phyloP scores from a whole-genome alignment of 1,139 yeast species.

The Pichia sp. region DNA sequence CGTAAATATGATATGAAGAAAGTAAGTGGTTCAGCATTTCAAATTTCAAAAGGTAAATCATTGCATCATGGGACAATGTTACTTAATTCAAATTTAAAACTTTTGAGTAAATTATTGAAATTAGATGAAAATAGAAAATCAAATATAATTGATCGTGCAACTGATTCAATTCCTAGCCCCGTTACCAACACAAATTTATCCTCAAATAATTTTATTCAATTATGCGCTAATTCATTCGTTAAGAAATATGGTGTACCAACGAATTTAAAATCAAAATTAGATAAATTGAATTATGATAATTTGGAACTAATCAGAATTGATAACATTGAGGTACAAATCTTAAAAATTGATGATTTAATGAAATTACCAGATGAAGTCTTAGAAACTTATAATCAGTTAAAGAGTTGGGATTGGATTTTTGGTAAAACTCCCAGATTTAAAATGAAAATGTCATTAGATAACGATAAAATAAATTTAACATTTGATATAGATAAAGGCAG shows the following conservation, averaged over 20 bases:
- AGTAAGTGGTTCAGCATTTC: slow-evolving; percentile 88
- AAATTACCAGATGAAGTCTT: slow-evolving; percentile 43
- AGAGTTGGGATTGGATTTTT: slow-evolving; percentile 63
- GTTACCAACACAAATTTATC: slow-evolving; percentile 58
- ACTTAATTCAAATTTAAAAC: slow-evolving; percentile 54
- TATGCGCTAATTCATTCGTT: slow-evolving; percentile 43
- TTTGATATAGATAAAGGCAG: slow-evolving; percentile 23
- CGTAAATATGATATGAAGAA: slow-evolving; percentile 43
- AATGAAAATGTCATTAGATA: slow-evolving; percentile 14
- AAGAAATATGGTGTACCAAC: slow-evolving; percentile 30
- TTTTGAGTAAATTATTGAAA: slow-evolving; percentile 51
- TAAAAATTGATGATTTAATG: slow-evolving; percentile 24
- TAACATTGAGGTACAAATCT: slow-evolving; percentile 15
- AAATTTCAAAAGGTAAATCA: slow-evolving; percentile 73
- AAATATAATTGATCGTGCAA: slow-evolving; percentile 50
- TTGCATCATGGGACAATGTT: slow-evolving; percentile 98
- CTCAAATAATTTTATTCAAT: slow-evolving; percentile 41
- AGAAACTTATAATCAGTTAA: slow-evolving; percentile 39
- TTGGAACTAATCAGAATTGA: slow-evolving; percentile 8
- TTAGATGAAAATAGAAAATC: slow-evolving; percentile 16
- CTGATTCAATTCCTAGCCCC: slow-evolving; percentile 71
- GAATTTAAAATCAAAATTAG: slow-evolving; percentile 13
- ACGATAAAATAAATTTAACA: slow-evolving; percentile 11
- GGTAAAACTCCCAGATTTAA: slow-evolving; percentile 56
- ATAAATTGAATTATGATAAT: slow-evolving; percentile 13